phyloP scores from a whole-genome alignment of 352 stramenopile species.

The Pythium rhizo-oryzae region DNA sequence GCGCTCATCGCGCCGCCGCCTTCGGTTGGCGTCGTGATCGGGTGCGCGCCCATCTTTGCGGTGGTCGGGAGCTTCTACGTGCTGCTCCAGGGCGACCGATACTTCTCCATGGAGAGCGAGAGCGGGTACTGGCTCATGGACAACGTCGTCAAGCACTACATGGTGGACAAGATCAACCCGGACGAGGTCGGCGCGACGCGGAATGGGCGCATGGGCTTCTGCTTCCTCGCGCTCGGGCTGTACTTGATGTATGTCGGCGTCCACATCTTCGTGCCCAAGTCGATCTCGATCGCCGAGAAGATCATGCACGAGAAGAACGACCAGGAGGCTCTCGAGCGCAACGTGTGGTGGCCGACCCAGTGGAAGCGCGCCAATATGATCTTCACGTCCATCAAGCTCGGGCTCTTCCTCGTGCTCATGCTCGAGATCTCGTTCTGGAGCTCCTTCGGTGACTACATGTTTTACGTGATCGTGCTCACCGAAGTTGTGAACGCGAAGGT shows the following conservation, averaged over 20 bases:
- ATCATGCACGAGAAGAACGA: slow-evolving; percentile 86
- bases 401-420: slow-evolving; percentile 93
- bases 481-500: slow-evolving; percentile 91
- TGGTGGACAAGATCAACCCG: slow-evolving; percentile 84
- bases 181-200: slow-evolving; percentile 58
- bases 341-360: slow-evolving; percentile 89
- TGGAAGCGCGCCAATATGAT: slow-evolving; percentile 97
- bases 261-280: slow-evolving; percentile 93
- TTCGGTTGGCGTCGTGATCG: slow-evolving; percentile 89
- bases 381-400: slow-evolving; percentile 92
- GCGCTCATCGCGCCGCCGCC: slow-evolving; percentile 90
- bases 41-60: slow-evolving; percentile 80
- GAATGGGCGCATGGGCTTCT: slow-evolving; percentile 91
- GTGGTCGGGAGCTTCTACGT: slow-evolving; percentile 72
- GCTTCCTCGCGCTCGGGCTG: slow-evolving; percentile 92
- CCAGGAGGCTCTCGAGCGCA: slow-evolving; percentile 59
- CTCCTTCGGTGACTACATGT: slow-evolving; percentile 95
- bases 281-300: slow-evolving; percentile 89
- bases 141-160: slow-evolving; percentile 86
- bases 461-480: slow-evolving; percentile 94
- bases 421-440: slow-evolving; percentile 97
- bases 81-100: slow-evolving; percentile 65
- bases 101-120: slow-evolving; percentile 29
- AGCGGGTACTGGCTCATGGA: slow-evolving; percentile 82
- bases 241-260: slow-evolving; percentile 84